Evolutionary conservation across 371 early-diverging fungal species (phyloP), one percentile per base, ranked within the genome.

Genomic region (Mortierella sp.): DNA sequence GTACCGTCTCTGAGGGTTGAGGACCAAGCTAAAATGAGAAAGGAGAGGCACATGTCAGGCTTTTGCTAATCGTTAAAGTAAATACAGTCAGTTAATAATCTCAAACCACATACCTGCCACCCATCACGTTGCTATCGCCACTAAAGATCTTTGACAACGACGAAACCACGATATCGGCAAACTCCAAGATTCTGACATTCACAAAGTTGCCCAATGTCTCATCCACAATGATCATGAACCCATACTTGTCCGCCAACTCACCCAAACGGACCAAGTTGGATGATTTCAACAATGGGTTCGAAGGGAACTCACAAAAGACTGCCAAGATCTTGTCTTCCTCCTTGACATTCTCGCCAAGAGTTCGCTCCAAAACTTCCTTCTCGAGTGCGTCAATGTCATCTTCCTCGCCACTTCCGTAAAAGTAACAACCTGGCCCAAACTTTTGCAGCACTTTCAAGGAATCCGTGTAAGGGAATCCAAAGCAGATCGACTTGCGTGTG

Each of bases 81-180:
- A 18, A 45, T 60, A 55, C 14, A 18, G n/a, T 22, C n/a, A 61
- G 5, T 9, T 32, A 9, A 39, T 39, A 2, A 37, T 61, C 4
- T 37, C 30, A 64, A 45, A 30, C 30, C 12, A 22, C 40, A 28
- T 75, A 92, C 93, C 95, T 92, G 70, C 99, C 99, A 66, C 95
- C 98, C 98, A 97, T 97, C n/a, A 97, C 98, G 83, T 98, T 97
- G 73, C 95, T 91, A 84, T 96, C 97, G 30, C 98, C 98, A 67
- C 93, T 93, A 76, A 98, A 97, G 57, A 96, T 86, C 87, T 98
- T 98, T 22, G 98, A 97, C 68, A 98, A 83, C 74, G 96, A 96
- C 26, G 96, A 93, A 8, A 97, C 98, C 2, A 97, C 93, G 35
- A 96, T 87, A 80, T 98, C 98, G 0, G 96, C 96, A 86, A 88